Evolutionary conservation across 805 yeast species (phyloP), one percentile per base, ranked within the genome.

Genomic region (Lachancea meyersii): DNA sequence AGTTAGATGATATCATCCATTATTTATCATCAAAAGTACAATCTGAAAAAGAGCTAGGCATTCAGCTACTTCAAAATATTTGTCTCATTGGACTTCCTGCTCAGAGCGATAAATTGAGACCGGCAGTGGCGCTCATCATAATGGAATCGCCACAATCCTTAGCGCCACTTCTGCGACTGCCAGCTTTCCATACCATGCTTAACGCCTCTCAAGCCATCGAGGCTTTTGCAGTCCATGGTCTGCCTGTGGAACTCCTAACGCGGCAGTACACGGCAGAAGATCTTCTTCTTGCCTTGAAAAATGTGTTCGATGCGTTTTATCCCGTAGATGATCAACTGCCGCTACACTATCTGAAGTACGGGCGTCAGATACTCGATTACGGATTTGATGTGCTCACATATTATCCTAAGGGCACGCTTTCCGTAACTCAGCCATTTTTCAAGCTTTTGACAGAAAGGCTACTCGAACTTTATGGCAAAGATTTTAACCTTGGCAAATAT

Each of bases 161-260:
- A 35, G 63, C 58, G 37, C 60, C 63, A 4, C 35, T 68, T 1
- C 40, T 67, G 31, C 26, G 50, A 0, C 40, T 54, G 3, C 45
- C 58, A 4, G 26, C 26, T 2, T 67, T 67, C 48, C 57, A 53
- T 32, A 52, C 50, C 10, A 38, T 57, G 7, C 28, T 65, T 9
- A 65, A 66, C 2, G 27, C 58, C 4, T 42, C 45, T 2, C 46
- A 55, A 19, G 41, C 59, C 1, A 43, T 69, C 27, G 67, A 66
- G 44, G 47, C 60, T 6, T 55, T 58, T 21, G 60, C 70, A 0
- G 55, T 66, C 1, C 63, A 60, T 40, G 44, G 45, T 20, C 28
- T 55, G 5, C 55, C 50, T 10, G 17, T 53, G 3, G 46, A 41
- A 2, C 44, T 51, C 8, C 23, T 65, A 4, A 17, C 51, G 1